Conservation (phyloP, 1,284 basidiomycete species). For the Gymnopus androsaceus region DNA sequence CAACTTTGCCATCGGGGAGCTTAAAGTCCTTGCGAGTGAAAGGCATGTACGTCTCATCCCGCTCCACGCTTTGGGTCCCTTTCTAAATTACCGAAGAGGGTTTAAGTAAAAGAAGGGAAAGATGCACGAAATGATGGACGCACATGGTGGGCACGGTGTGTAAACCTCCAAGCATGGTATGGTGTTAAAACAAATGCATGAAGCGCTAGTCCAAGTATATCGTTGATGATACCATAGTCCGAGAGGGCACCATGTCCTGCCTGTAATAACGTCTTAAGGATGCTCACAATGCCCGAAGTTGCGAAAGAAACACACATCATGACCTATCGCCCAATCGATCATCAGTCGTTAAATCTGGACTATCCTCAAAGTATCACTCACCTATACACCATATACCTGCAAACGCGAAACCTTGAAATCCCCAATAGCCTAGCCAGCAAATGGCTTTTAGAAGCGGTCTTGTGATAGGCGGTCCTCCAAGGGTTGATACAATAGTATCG, state of each 20-base stretch:
- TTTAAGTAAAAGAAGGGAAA: slow-evolving; percentile 2
- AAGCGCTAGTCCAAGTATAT: slow-evolving; percentile 42
- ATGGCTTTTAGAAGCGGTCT: slow-evolving; percentile 27
- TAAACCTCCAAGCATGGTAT: slow-evolving; percentile 59
- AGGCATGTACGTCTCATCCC: slow-evolving; percentile 39
- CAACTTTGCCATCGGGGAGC: slow-evolving; percentile 29
- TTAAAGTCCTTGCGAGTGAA: slow-evolving; percentile 30
- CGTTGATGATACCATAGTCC: slow-evolving; percentile 37
- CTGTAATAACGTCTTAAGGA: slow-evolving; percentile 35
- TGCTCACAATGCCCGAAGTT: not conserved
- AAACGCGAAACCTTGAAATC: slow-evolving; percentile 65
- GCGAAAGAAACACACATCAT: slow-evolving; percentile 8
- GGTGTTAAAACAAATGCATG: slow-evolving; percentile 59
- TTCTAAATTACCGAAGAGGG: slow-evolving; percentile 33
- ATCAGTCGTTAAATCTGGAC: not conserved
- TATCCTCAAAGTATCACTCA: not conserved
- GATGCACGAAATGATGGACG: no score
- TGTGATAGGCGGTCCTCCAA: slow-evolving; percentile 25
- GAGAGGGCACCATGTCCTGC: slow-evolving; percentile 56
- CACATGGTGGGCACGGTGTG: slow-evolving; percentile 58
- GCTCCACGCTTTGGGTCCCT: slow-evolving; percentile 42
- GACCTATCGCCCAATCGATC: slow-evolving; percentile 2
- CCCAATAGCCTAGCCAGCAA: slow-evolving; percentile 63
- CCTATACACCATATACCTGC: slow-evolving; percentile 56
- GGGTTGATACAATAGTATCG: slow-evolving; percentile 43